These are phyloP conservation scores for Penicillium frequentans DNA, from an alignment of 2,329 filamentous ascomycete genomes.

Conservation along the genomic window DNA sequence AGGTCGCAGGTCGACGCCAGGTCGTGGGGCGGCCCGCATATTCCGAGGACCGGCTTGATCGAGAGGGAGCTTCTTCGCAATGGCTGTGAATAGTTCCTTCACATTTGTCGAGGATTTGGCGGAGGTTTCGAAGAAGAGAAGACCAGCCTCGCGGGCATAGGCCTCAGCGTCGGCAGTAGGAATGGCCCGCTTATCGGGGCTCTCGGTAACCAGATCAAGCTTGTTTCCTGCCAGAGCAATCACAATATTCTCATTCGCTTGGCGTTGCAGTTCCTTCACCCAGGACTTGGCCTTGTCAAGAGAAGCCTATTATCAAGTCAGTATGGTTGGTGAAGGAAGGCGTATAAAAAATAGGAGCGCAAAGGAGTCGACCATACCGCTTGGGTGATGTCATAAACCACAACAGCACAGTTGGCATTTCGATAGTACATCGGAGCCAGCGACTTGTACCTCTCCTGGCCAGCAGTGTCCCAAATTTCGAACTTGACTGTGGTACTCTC, in stretches of 20 bases:
- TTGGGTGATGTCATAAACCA: conserved; percentile 99
- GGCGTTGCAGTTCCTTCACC: conserved; percentile 98
- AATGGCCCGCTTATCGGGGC: conserved; percentile 94
- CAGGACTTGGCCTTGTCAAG: conserved; percentile 98
- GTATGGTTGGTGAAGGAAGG: background rate
- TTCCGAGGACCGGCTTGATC: conserved; percentile 94
- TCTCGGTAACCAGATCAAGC: conserved; percentile 89
- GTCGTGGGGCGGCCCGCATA: conserved; percentile 64
- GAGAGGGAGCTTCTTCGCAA: conserved; percentile 94
- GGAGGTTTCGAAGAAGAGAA: conserved; percentile 98
- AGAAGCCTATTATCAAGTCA: conserved; percentile 65
- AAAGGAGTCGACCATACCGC: conserved; percentile 65
- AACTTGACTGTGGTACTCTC: conserved; percentile 99
- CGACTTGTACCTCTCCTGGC: conserved; percentile 98
- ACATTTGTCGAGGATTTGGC: conserved; percentile 98
- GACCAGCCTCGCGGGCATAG: conserved; percentile 87
- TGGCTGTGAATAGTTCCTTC: conserved; percentile 90
- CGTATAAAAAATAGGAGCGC: background rate
- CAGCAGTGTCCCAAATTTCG: conserved; percentile 98
- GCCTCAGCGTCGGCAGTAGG: conserved; percentile 86
- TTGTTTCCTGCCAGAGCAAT: conserved; percentile 98
- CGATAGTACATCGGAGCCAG: conserved; percentile 99
- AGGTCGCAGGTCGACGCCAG: conserved; percentile 67
- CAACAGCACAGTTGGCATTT: conserved; percentile 98
- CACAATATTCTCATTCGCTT: conserved; percentile 99